Evolutionary conservation across 148 eudicot genomes (phyloP), one percentile per base, ranked within the genome.

Genomic region (Rhododendron simsii): DNA sequence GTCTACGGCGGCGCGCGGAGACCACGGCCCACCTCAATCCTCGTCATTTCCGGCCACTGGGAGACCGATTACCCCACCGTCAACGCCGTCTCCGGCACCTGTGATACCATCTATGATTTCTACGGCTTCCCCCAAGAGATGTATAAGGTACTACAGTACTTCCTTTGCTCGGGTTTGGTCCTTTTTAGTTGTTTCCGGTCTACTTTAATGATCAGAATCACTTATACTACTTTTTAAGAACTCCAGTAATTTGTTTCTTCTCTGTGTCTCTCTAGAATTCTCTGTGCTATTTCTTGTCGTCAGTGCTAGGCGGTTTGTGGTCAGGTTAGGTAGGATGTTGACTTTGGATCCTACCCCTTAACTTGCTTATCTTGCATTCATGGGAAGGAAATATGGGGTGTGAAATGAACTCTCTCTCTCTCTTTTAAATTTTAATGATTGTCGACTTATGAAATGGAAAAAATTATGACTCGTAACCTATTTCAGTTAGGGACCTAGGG

Each of bases 41-140:
- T 95, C 2, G 23, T 95, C 4, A 84, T 95, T 15, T 95, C 98
- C 9, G 96, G 91, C 48, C 98, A 95, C 81, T 95, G 96, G 96
- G 96, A 95, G 39, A 93, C 98, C 30, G 44, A 87, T 51, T 86
- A 89, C 14, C 98, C 96, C 20, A 73, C 94, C 14, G 92, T 95
- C 84, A 95, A 86, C 51, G 88, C 91, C 76, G 86, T 91, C 76
- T 37, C 79, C 28, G 92, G 93, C 20, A 75, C 84, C 18, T 84
- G 65, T 23, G 94, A 94, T 26, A 94, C 94, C 26, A 95, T 95
- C 80, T 80, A 95, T 47, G 98, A 95, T 84, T 95, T 94, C 88
- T 94, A 94, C n/a, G 89, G 88, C 47, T 95, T 95, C 87, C 98
- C 96, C 89, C 87, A 85, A 88, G 87, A 86, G 14, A 87, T 95